A percentile compares a stretch with the other conserved stretches of the same genome.
phyloP scores from a whole-genome alignment of 495 filamentous ascomycete species.

The Recurvomyces mirabilis region DNA sequence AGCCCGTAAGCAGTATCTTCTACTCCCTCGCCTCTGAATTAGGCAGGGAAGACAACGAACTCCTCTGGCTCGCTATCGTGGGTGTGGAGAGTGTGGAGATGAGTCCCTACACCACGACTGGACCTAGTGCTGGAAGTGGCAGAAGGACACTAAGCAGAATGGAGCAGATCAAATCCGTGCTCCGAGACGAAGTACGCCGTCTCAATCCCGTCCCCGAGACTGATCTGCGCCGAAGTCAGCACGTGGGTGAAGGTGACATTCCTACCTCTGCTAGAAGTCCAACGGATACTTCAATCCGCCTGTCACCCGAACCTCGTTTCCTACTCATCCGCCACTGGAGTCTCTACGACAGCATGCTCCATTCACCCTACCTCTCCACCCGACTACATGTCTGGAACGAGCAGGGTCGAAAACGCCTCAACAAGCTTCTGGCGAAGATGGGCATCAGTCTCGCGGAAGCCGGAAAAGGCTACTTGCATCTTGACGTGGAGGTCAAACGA shows the following conservation, averaged over 20 bases:
- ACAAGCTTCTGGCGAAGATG: constrained; percentile 96
- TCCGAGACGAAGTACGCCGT: constrained; percentile 89
- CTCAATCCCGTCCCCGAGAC: constrained; percentile 71
- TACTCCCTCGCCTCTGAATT: constrained; percentile 92
- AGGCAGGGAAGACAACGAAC: constrained; percentile 89
- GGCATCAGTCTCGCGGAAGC: constrained; percentile 88
- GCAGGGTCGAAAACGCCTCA: constrained; percentile 73
- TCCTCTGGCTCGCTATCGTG: constrained; percentile 89
- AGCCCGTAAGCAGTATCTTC: constrained; percentile 84
- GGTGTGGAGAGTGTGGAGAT: constrained; percentile 85
- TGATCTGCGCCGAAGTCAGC: constrained; percentile 34
- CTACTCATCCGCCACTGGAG: constrained; percentile 93
- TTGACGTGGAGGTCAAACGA: constrained; percentile 95
- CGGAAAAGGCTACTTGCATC: constrained; percentile 90
- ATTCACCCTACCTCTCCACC: constrained; percentile 90
- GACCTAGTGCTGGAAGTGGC: too few relatives aligned
- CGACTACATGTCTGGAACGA: constrained; percentile 92
- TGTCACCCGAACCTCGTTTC: constrained; percentile 91
- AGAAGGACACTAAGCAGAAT: constrained; percentile 50
- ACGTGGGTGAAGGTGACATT: constrained; percentile 42
- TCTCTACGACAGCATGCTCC: constrained; percentile 95
- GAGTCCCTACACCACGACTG: constrained; percentile 33
- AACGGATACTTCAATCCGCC: constrained; percentile 80
- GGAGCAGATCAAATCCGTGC: constrained; percentile 68
- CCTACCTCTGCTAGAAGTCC: constrained; percentile 79